Evolutionary conservation across 371 early-diverging fungal genomes (phyloP).

Genomic region (Capniomyces stellatus): DNA sequence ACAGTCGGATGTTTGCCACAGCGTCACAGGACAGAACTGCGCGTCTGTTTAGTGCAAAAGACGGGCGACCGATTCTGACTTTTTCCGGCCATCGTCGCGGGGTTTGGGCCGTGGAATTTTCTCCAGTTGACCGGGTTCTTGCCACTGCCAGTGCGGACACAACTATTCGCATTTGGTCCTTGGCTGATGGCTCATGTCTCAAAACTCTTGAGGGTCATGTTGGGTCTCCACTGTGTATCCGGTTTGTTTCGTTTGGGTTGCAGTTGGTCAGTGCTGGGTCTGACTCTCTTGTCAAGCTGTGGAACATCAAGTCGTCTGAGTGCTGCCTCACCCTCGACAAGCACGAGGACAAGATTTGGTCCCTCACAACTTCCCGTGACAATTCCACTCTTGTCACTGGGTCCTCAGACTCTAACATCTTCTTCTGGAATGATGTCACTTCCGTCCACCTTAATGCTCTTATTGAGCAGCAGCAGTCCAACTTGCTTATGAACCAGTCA

Average conservation of each 20-base stretch:
- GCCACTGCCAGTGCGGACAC: slow-evolving; percentile 87
- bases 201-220: slow-evolving; percentile 94
- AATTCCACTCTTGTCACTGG: slow-evolving; percentile 68
- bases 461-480: slow-evolving; percentile 12
- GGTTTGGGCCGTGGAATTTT: slow-evolving; percentile 82
- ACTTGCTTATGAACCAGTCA: slow-evolving; percentile 61
- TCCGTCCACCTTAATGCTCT: slow-evolving; percentile 47
- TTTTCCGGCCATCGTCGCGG: slow-evolving; percentile 91
- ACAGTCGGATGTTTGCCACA: slow-evolving; percentile 82
- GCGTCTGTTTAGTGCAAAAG: slow-evolving; percentile 77
- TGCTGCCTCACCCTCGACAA: slow-evolving; percentile 80
- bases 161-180: slow-evolving; percentile 84
- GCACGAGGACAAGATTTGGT: slow-evolving; percentile 91
- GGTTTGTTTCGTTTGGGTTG: slow-evolving; percentile 68
- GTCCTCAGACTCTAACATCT: slow-evolving; percentile 75
- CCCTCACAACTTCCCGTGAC: slow-evolving; percentile 49
- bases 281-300: slow-evolving; percentile 86
- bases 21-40: slow-evolving; percentile 95
- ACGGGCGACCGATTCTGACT: slow-evolving; percentile 62
- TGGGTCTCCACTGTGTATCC: slow-evolving; percentile 71
- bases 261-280: slow-evolving; percentile 76
- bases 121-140: slow-evolving; percentile 74
- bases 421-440: slow-evolving; percentile 83
- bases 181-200: slow-evolving; percentile 66
- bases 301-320: slow-evolving; percentile 73